Conservation (phyloP, 139 green algal genomes). For the Asterochloris erici region DNA sequence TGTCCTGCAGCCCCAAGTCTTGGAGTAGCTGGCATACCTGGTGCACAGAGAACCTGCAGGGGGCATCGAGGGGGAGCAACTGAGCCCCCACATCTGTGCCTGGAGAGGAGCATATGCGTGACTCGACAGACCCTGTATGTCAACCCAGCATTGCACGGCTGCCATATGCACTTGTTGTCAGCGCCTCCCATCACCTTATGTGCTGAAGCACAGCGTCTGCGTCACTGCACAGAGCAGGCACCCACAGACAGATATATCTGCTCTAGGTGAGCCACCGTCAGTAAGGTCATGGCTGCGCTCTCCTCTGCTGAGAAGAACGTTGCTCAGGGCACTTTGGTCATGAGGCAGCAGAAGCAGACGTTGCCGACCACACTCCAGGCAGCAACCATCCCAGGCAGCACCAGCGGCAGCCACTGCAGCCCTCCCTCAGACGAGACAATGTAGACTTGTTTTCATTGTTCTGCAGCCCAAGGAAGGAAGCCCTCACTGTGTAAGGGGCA, state of each 20-base stretch:
- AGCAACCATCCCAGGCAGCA: too few species aligned
- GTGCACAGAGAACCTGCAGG: slow-evolving; percentile 20
- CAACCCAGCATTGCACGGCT: not conserved
- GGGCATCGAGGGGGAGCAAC: not conserved
- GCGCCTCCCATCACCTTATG: not conserved
- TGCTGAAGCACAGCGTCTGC: not conserved
- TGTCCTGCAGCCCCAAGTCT: slow-evolving; percentile 17
- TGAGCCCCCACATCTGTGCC: not conserved
- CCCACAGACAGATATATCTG: not conserved
- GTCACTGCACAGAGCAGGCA: not conserved
- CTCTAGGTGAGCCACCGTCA: too few species aligned
- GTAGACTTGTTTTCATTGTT: too few species aligned
- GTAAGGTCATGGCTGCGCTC: too few species aligned
- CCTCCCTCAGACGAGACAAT: too few species aligned
- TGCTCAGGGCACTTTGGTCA: too few species aligned
- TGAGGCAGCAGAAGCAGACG: too few species aligned
- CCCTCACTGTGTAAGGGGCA: too few species aligned
- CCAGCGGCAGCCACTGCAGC: too few species aligned
- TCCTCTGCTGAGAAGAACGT: too few species aligned
- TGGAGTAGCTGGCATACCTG: slow-evolving; percentile 18
- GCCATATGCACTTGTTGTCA: not conserved
- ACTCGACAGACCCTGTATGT: not conserved
- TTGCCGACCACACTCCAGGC: too few species aligned
- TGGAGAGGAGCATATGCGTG: not conserved
- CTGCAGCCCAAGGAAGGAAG: too few species aligned